Conservation (phyloP, 305 asterid species). For the Solanum chacoense region DNA sequence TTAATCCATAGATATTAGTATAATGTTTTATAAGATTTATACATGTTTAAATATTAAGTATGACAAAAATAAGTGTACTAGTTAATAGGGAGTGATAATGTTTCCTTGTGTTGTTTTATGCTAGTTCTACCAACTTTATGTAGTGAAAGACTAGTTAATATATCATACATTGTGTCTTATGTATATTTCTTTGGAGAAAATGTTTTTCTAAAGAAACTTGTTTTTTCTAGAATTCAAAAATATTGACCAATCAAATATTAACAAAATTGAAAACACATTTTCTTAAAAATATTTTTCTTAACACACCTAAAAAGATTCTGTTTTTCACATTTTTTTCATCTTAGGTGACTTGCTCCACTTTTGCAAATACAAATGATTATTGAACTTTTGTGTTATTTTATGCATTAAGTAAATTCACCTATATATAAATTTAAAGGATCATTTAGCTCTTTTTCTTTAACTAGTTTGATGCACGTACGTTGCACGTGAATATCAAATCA, state of each 20-base stretch:
- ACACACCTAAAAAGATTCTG: background rate
- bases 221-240: too few relatives aligned
- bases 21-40: background rate
- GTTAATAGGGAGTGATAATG: background rate
- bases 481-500: background rate
- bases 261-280: too few relatives aligned
- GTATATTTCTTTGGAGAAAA: background rate
- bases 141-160: too few relatives aligned
- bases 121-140: background rate
- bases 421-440: background rate
- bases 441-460: background rate
- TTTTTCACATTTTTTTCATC: background rate
- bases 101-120: background rate
- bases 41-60: background rate
- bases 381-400: background rate
- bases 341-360: background rate
- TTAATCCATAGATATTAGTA: slow-evolving; percentile 1
- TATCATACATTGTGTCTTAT: background rate
- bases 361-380: background rate
- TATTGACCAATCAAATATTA: too few relatives aligned
- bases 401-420: background rate
- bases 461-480: too few relatives aligned
- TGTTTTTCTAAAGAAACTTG: background rate
- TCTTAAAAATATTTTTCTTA: background rate
- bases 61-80: background rate